Percentiles rank a stretch among this genome's conserved stretches.
These are phyloP conservation scores for Aspergillus sclerotioniger DNA, from an alignment of 495 filamentous ascomycete genomes.

Conservation along the genomic window DNA sequence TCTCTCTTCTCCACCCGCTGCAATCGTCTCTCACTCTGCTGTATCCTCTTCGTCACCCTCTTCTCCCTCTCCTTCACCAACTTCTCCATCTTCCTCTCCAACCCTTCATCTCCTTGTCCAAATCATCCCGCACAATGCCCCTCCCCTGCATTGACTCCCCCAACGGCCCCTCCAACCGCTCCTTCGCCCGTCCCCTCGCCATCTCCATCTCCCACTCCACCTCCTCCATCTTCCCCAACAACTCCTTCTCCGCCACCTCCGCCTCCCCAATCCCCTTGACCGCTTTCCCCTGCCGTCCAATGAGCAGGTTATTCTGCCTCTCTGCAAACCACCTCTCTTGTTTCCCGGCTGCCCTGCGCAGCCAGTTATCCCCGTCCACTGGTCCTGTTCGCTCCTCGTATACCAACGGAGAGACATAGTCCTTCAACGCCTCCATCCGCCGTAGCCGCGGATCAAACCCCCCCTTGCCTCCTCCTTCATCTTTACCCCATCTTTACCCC, in stretches of 20 bases:
- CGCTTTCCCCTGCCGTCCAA: conserved; percentile 11
- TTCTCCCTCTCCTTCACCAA: conserved; percentile 15
- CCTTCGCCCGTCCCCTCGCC: conserved; percentile 1
- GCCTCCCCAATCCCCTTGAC: conserved; percentile 4
- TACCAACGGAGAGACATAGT: conserved; percentile 12
- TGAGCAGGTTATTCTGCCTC: conserved; percentile 8
- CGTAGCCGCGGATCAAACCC: conserved; percentile 14
- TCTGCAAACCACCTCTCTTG: conserved; percentile 11
- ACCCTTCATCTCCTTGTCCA: conserved; percentile 18
- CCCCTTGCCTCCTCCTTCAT: too few species aligned
- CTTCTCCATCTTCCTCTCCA: conserved; percentile 13
- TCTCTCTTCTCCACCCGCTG: conserved; percentile 15
- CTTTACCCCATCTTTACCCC: not conserved
- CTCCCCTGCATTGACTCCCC: conserved; percentile 12
- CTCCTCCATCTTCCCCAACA: conserved; percentile 8
- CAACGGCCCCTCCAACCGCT: conserved; percentile 12
- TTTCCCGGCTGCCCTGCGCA: conserved; percentile 18
- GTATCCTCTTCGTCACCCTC: not conserved
- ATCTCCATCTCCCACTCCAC: conserved; percentile 6
- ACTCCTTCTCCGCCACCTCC: conserved; percentile 2
- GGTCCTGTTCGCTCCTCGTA: conserved; percentile 11
- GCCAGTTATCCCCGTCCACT: conserved; percentile 16
- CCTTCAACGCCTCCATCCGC: conserved; percentile 19
- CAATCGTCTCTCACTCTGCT: conserved; percentile 7
- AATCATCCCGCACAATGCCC: conserved; percentile 12